phyloP scores from a whole-genome alignment of 108 stramenopile species.

The Pseudonitzschia delicatissima region DNA sequence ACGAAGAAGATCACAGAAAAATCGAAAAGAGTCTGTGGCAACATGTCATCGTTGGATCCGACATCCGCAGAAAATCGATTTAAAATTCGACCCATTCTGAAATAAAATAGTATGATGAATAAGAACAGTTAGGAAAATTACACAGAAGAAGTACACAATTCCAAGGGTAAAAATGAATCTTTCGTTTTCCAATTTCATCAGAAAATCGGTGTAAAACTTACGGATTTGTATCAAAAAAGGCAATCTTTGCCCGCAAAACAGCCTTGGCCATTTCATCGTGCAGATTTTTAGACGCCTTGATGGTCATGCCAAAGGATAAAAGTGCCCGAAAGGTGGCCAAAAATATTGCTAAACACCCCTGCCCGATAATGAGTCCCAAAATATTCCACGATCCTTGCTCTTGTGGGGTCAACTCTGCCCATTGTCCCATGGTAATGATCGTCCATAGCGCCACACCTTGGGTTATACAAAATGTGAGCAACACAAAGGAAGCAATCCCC shows the following conservation, averaged over 20 bases:
- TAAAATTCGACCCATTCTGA: conserved; percentile 72
- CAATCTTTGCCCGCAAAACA: conserved; percentile 80
- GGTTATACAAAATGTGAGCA: conserved; percentile 56
- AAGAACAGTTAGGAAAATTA: background rate
- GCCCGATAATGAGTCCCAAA: conserved; percentile 48
- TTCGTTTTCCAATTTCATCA: background rate
- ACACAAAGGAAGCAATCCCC: conserved; percentile 38
- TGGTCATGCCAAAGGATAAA: conserved; percentile 41
- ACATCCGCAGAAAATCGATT: conserved; percentile 84
- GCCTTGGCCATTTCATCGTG: conserved; percentile 78
- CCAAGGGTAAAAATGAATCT: background rate
- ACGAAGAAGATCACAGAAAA: conserved; percentile 65
- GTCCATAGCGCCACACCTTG: conserved; percentile 57
- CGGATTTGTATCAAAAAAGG: conserved; percentile 93
- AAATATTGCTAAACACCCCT: conserved; percentile 42
- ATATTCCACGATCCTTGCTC: conserved; percentile 40
- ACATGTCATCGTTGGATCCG: conserved; percentile 74
- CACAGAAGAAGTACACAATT: background rate
- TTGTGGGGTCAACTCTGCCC: conserved; percentile 50
- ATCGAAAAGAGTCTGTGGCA: conserved; percentile 77
- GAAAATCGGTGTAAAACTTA: background rate
- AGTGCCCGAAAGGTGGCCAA: conserved; percentile 54
- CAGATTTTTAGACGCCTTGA: conserved; percentile 67
- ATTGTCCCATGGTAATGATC: conserved; percentile 57
- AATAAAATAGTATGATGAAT: background rate